Base-by-base conservation (phyloP, 768 basidiomycete species). In the Leccinum boreale region DNA sequence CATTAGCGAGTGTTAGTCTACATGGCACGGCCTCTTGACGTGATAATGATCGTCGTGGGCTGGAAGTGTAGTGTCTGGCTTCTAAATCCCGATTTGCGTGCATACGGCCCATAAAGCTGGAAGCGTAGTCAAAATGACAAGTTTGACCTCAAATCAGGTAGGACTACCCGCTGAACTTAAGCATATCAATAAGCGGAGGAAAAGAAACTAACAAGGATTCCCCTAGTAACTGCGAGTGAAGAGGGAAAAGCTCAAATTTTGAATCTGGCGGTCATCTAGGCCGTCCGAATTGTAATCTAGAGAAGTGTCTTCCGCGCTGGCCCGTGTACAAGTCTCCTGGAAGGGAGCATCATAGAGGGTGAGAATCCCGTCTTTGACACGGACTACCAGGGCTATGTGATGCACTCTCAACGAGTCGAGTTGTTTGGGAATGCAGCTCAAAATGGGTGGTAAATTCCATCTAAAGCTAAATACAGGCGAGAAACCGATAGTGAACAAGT, bases 121-220 rank as follows among this genome's bases (percentile, higher is more conserved):
- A 29, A 29, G 29, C 29, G 10, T 31, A 31, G 10, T 28, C 8
- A 28, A 28, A 28, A 8, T 28, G 26, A 28, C 26, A 8, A 24
- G 23, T 28, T 75, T 82, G 85, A 84, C 84, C 85, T 87, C 85
- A 85, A 82, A 86, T 86, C 85, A 84, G 83, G 84, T 81, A 84
- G 84, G 85, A 85, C 79, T 86, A 87, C 86, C 85, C 83, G 81
- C 85, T 85, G 84, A 86, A 87, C 84, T 87, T 87, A 86, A 87
- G 86, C 85, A 87, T 86, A 87, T 87, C 84, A 88, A 86, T 87
- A 86, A 89, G 86, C 82, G 82, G 85, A 87, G 86, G 86, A 87
- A 87, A 89, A 89, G 87, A 87, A 89, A 89, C 85, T 86, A 88
- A 88, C 86, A 82, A 86, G 86, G 86, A 87, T 87, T 88, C 84